Conservation (phyloP, 176 grass and related monocot genomes). For the Phoenix dactylifera region DNA sequence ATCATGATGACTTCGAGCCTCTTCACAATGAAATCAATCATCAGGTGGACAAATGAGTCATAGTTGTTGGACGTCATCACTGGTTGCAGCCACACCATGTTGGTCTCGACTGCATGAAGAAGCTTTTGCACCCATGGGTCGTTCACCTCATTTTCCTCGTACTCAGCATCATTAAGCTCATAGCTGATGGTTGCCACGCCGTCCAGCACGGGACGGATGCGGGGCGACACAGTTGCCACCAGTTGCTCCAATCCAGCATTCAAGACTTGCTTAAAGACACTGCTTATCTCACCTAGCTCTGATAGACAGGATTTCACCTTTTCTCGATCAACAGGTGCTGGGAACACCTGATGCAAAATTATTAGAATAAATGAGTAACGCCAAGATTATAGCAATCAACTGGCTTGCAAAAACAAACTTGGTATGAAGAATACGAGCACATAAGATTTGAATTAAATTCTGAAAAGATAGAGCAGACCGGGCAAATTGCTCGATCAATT, state of each 20-base stretch:
- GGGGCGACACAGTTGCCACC: slow-evolving; percentile 49
- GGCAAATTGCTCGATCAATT: no score
- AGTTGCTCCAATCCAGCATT: slow-evolving; percentile 79
- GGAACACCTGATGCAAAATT: slow-evolving; percentile 50
- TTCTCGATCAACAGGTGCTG: slow-evolving; percentile 65
- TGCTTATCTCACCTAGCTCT: slow-evolving; percentile 77
- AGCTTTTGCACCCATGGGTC: slow-evolving; percentile 97
- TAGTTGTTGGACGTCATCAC: slow-evolving; percentile 85
- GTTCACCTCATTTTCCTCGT: slow-evolving; percentile 88
- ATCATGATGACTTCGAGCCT: slow-evolving; percentile 98
- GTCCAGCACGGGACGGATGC: slow-evolving; percentile 76
- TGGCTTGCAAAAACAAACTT: no score
- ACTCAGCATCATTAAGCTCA: slow-evolving; percentile 72
- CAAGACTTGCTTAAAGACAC: slow-evolving; percentile 65
- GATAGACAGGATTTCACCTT: slow-evolving; percentile 95
- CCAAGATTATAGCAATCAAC: no score
- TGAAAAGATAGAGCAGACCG: no score
- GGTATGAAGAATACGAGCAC: no score
- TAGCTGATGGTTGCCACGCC: slow-evolving; percentile 79
- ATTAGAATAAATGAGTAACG: background rate
- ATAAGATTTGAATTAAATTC: no score
- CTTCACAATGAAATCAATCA: slow-evolving; percentile 92
- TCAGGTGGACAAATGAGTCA: slow-evolving; percentile 71
- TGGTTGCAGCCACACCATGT: slow-evolving; percentile 71
- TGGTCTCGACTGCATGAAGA: slow-evolving; percentile 64